Base-by-base conservation (phyloP, 176 grass and related monocot genomes). In the Hyparrhenia diplandra region DNA sequence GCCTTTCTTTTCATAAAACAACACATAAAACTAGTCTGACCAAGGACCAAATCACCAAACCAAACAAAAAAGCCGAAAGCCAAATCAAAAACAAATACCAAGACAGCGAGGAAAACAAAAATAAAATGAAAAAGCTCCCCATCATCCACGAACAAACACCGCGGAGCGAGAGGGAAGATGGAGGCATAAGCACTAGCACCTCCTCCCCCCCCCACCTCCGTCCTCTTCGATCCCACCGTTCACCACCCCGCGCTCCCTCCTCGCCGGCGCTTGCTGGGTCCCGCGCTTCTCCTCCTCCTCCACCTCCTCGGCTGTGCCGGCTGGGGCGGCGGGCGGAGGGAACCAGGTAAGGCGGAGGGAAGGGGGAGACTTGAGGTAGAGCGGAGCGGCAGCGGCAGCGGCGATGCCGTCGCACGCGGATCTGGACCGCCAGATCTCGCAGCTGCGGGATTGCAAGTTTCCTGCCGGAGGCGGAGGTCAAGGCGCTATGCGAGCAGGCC, bases 341-440 rank as follows among this genome's bases (percentile, higher is more conserved):
- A 36, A 49, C 28, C 16, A 65, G 60, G 40, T 31, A n/a, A 64
- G 45, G 8, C 13, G 28, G n/a, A n/a, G 83, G 4, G 24, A 47
- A 4, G 35, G 41, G 59, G 64, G 70, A 14, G 73, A 42, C 14
- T 13, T 9, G 61, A 23, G 40, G 76, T 16, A 64, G 28, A 49
- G 70, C 16, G 28, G 1, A 66, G 10, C 41, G 31, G 64, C 45
- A 81, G 91, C 31, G 31, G 31, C 31, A 32, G 31, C 69, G 75
- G 68, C 91, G 81, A 90, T 93, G 91, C 65, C 91, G 76, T 90
- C 91, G 79, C 91, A 82, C 84, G 64, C 79, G 86, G 75, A 94
- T 89, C 83, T 94, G 86, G 85, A 89, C 83, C 86, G 67, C 81
- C 92, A 94, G 89, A 87, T 94, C 83, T 90, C 89, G 75, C 89